Base-by-base conservation (phyloP, 768 basidiomycete species). In the Lactarius sanguifluus region DNA sequence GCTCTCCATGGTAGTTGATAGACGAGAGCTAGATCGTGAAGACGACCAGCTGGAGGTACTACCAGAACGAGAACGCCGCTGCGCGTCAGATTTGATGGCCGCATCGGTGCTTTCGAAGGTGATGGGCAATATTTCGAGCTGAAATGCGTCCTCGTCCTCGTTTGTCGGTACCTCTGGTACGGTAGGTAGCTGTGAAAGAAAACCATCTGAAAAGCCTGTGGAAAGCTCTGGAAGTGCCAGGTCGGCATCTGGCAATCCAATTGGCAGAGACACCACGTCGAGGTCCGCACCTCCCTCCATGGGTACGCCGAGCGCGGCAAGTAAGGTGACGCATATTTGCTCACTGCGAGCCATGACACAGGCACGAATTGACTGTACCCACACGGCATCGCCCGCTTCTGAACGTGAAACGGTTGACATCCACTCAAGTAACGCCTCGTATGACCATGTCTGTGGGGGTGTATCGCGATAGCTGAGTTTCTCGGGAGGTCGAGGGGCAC, bases 271-370 rank as follows among this genome's bases (percentile, higher is more conserved):
- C 12, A 64, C 59, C n/a, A 62, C 40, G 30, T 71, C 70, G 20
- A 65, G 58, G 57, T 62, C 64, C 16, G 64, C 68, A 9, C 64
- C 56, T 23, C 70, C 70, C 59, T 71, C 70, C 64, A 71, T 66
- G 25, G 70, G 70, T 38, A 71, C 68, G 25, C 70, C 70, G 59
- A 71, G 68, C 23, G 70, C 70, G 40, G 62, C 59, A 52, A 71
- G 68, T 52, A 71, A 45, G 4, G 50, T 66, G 41, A 66, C 68
- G 47, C 68, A 69, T 36, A 71, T 69, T 57, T 71, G 70, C 60
- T 71, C 70, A 28, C 62, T 69, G 63, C 66, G 68, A 36, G 65
- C 64, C 68, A 71, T 69, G 13, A 71, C 70, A 54, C 70, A 71
- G 13, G 59, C 20, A 28, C 70, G 70, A 16, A 71, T 63, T 28